Evolutionary conservation across 371 early-diverging fungal genomes (phyloP), one percentile per base, ranked within the genome.

Genomic region (Mucor ambiguus): DNA sequence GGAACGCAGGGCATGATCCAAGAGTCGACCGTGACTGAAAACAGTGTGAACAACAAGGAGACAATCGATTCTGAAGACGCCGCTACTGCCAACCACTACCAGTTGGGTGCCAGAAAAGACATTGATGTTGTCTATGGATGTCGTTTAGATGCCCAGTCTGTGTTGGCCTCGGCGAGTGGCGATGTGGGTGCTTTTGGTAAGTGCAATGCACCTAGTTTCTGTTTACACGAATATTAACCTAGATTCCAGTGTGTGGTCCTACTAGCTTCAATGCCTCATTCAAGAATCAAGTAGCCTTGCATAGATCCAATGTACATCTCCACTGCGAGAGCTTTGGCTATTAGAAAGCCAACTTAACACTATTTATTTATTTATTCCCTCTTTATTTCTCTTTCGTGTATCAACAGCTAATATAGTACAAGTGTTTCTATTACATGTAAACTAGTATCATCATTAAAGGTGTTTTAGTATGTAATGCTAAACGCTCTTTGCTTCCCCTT

Each of bases 281-380:
- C 61, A 79, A 76, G 28, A 83, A 80, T 52, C 59, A 56, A 9
- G 72, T 83, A 16, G 76, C 75, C 5, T 38, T 59, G 3, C 24
- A 44, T 4, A 68, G 65, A 11, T 66, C 66, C 29, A 61, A 33
- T 30, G 46, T 75, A 0, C 54, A 61, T 41, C 66, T 80, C 43
- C 76, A 74, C 33, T 76, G 76, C 35, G 81, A 83, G 69, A 72
- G 72, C 9, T 83, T 83, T 68, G 70, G 72, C 52, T 81, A 71
- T 10, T 35, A 35, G 7, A 35, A 9, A 33, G 33, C 8, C 37
- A 26, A 29, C 37, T 7, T 52, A 48, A 9, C 24, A 22, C 24
- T 48, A 48, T 22, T 24, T 24, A 20, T 49, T 49, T 20, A 26
- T 49, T 24, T 24, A 49, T 20, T 49, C 20, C 4, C 18, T 11